Conservation (phyloP, 2,329 filamentous ascomycete species). For the Tricladium varicosporioides region DNA sequence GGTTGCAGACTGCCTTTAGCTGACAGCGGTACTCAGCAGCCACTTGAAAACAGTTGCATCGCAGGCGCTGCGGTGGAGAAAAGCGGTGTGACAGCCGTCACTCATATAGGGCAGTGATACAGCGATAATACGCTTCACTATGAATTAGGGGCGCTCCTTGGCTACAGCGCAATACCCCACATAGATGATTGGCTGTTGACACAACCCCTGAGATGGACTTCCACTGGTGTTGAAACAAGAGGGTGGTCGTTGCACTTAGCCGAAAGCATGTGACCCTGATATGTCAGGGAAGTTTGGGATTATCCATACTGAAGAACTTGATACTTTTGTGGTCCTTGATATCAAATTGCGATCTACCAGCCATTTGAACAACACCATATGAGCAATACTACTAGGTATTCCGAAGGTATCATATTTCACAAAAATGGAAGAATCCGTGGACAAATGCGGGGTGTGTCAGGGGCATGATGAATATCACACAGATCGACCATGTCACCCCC, state of each 20-base stretch:
- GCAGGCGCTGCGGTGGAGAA: constrained; percentile 4
- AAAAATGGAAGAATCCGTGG: not conserved
- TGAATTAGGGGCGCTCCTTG: not conserved
- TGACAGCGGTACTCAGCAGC: not conserved
- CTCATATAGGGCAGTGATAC: not conserved
- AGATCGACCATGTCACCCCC: not conserved
- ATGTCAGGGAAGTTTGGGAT: not conserved
- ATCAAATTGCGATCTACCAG: not conserved
- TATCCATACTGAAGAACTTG: not conserved
- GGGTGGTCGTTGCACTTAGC: not conserved
- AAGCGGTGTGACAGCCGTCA: constrained; percentile 4
- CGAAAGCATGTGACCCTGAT: not conserved
- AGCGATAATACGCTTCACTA: not conserved
- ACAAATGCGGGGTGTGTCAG: not conserved
- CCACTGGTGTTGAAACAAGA: constrained; percentile 12
- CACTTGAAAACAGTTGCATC: not conserved
- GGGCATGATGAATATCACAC: not conserved
- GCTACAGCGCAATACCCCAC: not conserved
- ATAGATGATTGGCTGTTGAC: not conserved
- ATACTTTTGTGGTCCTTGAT: not conserved
- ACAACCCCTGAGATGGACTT: constrained; percentile 1
- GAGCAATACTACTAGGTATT: too few species aligned
- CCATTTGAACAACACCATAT: not conserved
- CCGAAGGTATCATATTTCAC: not conserved
- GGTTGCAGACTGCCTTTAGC: not conserved